Percentiles rank a stretch among this genome's conserved stretches.
Evolutionary conservation across 2,329 filamentous ascomycete genomes (phyloP).

Genomic region (Sporothrix brasiliensis): DNA sequence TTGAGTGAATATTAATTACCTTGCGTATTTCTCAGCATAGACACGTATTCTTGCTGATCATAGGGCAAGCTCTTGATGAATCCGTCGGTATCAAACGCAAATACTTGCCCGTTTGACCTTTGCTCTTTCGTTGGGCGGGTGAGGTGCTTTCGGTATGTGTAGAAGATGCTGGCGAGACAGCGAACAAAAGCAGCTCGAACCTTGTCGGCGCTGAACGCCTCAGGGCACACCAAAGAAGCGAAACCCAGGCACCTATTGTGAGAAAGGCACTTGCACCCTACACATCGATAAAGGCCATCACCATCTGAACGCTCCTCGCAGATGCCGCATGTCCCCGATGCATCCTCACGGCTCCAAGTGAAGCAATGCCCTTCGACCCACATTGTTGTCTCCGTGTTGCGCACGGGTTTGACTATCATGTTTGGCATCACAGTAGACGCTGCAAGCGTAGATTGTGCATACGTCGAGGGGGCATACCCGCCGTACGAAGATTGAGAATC

Average conservation of each 20-base stretch:
- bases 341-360: slow-evolving; percentile 64
- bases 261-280: slow-evolving; percentile 61
- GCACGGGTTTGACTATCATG: slow-evolving; percentile 76
- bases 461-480: slow-evolving; percentile 79
- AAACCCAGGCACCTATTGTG: slow-evolving; percentile 65
- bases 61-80: slow-evolving; percentile 67
- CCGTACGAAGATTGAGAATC: slow-evolving; percentile 71
- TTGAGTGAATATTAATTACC: slow-evolving; percentile 48
- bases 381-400: slow-evolving; percentile 75
- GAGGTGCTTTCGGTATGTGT: slow-evolving; percentile 67
- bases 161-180: slow-evolving; percentile 66
- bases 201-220: slow-evolving; percentile 64
- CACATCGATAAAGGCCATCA: slow-evolving; percentile 76
- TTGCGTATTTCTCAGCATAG: slow-evolving; percentile 68
- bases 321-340: slow-evolving; percentile 65
- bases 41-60: slow-evolving; percentile 66
- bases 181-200: slow-evolving; percentile 66
- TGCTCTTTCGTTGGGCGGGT: slow-evolving; percentile 63
- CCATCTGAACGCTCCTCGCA: slow-evolving; percentile 74
- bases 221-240: slow-evolving; percentile 65
- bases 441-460: slow-evolving; percentile 82
- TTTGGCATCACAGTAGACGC: slow-evolving; percentile 86
- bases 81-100: slow-evolving; percentile 66
- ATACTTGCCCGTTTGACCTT: slow-evolving; percentile 62
- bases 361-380: slow-evolving; percentile 88